Percentiles rank a stretch among this genome's conserved stretches.
Evolutionary conservation across 1,284 basidiomycete species (phyloP).

Genomic region (Pholiota adiposa): DNA sequence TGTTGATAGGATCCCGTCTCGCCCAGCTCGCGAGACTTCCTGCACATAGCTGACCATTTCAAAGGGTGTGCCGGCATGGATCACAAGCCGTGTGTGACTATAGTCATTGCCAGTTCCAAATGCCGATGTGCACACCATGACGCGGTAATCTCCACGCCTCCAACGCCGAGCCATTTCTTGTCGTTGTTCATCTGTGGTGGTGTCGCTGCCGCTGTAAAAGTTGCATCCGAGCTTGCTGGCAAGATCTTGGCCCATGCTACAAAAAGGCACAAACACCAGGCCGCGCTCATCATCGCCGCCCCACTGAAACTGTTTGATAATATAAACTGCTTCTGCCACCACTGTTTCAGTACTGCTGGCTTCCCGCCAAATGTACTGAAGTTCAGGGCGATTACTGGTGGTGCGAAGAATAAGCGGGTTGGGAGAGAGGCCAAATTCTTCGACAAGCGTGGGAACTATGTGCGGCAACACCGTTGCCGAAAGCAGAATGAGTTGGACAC

Average conservation of each 20-base stretch:
- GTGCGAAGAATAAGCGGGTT: background rate
- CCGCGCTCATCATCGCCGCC: background rate
- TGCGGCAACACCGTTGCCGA: background rate
- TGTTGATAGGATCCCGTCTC: conserved; percentile 15
- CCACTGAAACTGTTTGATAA: background rate
- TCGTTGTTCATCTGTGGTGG: background rate
- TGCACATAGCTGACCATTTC: conserved; percentile 24
- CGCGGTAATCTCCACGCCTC: background rate
- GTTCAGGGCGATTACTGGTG: conserved; percentile 2
- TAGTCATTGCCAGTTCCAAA: conserved; percentile 11
- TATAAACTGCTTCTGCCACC: background rate
- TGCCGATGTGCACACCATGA: conserved; percentile 2
- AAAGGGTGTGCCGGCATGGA: conserved; percentile 22
- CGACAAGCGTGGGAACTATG: background rate
- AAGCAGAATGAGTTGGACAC: conserved; percentile 1
- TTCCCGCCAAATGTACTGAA: background rate
- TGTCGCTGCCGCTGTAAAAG: background rate
- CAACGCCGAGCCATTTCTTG: background rate
- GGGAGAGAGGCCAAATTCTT: background rate
- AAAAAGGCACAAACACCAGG: conserved; percentile 8
- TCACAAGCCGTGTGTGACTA: background rate
- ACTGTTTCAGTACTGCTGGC: background rate
- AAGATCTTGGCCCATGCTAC: background rate
- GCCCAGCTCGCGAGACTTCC: conserved; percentile 22
- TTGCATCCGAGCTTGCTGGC: background rate